Conservation (phyloP, 208 protist species). For the Hexamita inflata region DNA sequence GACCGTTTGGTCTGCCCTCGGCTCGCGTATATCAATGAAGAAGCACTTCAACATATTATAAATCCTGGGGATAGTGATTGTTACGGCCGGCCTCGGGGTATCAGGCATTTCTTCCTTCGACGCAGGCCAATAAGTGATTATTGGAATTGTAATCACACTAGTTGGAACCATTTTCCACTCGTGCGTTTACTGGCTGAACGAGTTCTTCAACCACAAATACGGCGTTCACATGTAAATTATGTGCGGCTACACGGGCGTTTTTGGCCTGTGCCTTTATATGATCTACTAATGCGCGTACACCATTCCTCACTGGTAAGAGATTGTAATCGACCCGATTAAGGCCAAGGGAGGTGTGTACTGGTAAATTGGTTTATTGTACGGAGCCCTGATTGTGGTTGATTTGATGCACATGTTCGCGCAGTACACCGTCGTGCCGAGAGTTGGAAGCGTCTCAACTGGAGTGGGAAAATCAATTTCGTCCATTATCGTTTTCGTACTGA, state of each 20-base stretch:
- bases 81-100: background rate
- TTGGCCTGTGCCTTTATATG: background rate
- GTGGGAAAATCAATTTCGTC: background rate
- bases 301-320: background rate
- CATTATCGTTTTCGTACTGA: conserved; percentile 6
- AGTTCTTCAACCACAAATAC: background rate
- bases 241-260: conserved; percentile 4
- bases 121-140: background rate
- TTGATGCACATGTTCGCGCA: conserved; percentile 6
- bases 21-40: no score
- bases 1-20: conserved; percentile 12
- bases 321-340: background rate
- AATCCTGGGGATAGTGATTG: no score
- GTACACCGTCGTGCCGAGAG: background rate
- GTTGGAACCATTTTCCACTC: conserved; percentile 16
- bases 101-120: background rate
- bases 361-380: background rate
- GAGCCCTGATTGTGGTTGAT: background rate
- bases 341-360: background rate
- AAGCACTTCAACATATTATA: no score
- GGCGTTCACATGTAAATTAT: background rate
- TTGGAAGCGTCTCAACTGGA: background rate
- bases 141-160: conserved; percentile 9
- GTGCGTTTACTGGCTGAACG: conserved; percentile 1
- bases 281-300: background rate